These are phyloP conservation scores for Cutaneotrichosporon dermatis DNA, from an alignment of 1,284 basidiomycete genomes.

Conservation along the genomic window DNA sequence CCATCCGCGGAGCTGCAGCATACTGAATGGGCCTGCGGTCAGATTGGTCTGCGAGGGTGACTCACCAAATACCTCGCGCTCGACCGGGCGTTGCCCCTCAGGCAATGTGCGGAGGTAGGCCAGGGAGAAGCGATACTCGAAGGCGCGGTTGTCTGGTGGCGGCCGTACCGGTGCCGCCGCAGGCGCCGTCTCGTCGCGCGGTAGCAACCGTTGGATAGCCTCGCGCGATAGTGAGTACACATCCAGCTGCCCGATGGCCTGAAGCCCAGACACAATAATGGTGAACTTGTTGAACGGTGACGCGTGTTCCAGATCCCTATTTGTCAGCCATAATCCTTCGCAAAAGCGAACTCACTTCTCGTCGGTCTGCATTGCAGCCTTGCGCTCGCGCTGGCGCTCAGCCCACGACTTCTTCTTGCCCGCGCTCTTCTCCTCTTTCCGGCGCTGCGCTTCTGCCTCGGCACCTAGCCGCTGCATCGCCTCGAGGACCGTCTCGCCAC, in stretches of 20 bases:
- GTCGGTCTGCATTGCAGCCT: slow-evolving; percentile 35
- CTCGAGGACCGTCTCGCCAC: slow-evolving; percentile 85
- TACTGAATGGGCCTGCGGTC: slow-evolving; percentile 43
- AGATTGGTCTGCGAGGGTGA: background rate
- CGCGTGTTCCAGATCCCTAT: slow-evolving; percentile 28
- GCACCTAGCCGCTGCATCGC: slow-evolving; percentile 80
- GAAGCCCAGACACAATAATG: slow-evolving; percentile 43
- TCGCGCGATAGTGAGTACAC: slow-evolving; percentile 49
- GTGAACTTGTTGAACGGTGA: slow-evolving; percentile 47
- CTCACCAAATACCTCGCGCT: slow-evolving; percentile 49
- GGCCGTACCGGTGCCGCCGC: slow-evolving; percentile 10
- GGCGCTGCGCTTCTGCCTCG: slow-evolving; percentile 58
- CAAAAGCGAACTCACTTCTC: slow-evolving; percentile 26
- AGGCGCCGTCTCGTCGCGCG: slow-evolving; percentile 18
- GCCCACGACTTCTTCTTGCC: slow-evolving; percentile 43
- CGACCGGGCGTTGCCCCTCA: slow-evolving; percentile 45
- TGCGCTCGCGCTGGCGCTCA: slow-evolving; percentile 48
- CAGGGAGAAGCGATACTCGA: slow-evolving; percentile 50
- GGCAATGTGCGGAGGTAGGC: slow-evolving; percentile 43
- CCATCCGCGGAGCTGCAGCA: slow-evolving; percentile 40
- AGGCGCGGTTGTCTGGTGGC: slow-evolving; percentile 36
- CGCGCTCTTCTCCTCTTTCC: slow-evolving; percentile 48
- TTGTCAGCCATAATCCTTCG: slow-evolving; percentile 6
- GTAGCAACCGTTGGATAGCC: slow-evolving; percentile 48
- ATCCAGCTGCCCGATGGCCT: slow-evolving; percentile 46